Evolutionary conservation across 805 yeast species (phyloP), one percentile per base, ranked within the genome.

Genomic region (Cyberlindnera bimundalis): DNA sequence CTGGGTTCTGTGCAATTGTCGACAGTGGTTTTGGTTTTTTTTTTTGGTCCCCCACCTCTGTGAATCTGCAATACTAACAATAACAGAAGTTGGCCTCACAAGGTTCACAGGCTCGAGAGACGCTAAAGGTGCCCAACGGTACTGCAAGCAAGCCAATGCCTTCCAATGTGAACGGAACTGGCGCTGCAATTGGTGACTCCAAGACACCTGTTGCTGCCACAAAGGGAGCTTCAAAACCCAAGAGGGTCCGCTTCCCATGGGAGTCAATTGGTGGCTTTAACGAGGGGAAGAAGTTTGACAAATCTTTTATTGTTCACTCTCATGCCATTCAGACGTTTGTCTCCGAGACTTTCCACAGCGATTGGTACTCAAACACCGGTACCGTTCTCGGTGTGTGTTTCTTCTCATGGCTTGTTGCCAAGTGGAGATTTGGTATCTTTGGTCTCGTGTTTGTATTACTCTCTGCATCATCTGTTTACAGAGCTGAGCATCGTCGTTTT

Each of bases 401-500:
- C 59, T 79, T 79, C 56, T 68, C 88, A 1, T 85, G 90, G 87
- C 47, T 71, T 4, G 61, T 79, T 35, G 88, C 89, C 2, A 70
- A 77, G 51, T 45, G 68, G 24, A 81, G 88, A 1, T 76, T 78
- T 29, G 84, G 91, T 4, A 58, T 85, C 53, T 72, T 84, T 58
- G 74, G 84, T 6, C 59, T 84, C 14, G 65, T 72, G 5, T 65
- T 82, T 46, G 81, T 85, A 1, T 67, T 81, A 39, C 60, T 83
- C 29, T 71, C 75, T 43, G 70, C 84, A 19, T 72, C 79, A 19
- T 78, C 90, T 0, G 82, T 81, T 13, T 85, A 84, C 61, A 71
- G 84, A 40, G 66, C 78, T 14, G 93, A 85, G 61, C 78, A 80
- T 52, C 75, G 91, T 56, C 74, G 95, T 56, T 84, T 84, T 59